Evolutionary conservation across 2,329 filamentous ascomycete genomes (phyloP).

Genomic region (Plenodomus biglobosus): DNA sequence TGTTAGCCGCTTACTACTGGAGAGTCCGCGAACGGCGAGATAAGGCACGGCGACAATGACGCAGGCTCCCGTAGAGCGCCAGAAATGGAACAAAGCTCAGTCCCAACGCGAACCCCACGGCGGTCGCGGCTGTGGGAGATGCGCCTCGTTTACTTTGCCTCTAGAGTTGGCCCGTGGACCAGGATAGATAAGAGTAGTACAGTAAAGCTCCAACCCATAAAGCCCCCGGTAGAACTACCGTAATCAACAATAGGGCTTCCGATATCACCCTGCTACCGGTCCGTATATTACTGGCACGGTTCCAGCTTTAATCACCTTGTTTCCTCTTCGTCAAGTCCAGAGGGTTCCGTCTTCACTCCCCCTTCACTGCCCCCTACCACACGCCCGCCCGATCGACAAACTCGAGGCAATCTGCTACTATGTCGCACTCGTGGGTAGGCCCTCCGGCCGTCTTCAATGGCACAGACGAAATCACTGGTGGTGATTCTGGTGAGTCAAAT

Average conservation of each 20-base stretch:
- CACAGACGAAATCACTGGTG: conserved; percentile 65
- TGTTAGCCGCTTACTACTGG: conserved; percentile 2
- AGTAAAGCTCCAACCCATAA: conserved; percentile 38
- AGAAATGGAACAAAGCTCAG: conserved; percentile 39
- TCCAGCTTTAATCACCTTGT: conserved; percentile 20
- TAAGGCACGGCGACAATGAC: conserved; percentile 33
- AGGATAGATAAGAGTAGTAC: conserved; percentile 44
- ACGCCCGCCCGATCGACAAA: conserved; percentile 6
- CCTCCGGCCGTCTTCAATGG: conserved; percentile 52
- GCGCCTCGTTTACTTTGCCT: conserved; percentile 40
- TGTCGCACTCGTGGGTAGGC: conserved; percentile 55
- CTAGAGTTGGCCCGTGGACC: conserved; percentile 36
- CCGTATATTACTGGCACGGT: conserved; percentile 36
- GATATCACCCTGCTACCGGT: conserved; percentile 30
- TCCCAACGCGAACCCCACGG: conserved; percentile 44
- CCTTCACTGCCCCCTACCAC: background rate
- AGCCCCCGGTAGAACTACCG: conserved; percentile 33
- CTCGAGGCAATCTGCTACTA: conserved; percentile 29
- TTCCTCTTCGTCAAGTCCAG: conserved; percentile 1
- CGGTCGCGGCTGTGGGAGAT: conserved; percentile 22
- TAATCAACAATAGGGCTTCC: conserved; percentile 35
- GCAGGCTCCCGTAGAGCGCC: conserved; percentile 27
- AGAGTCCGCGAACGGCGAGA: conserved; percentile 24
- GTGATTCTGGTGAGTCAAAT: conserved; percentile 71
- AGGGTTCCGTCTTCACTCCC: conserved; percentile 3